A percentile compares a stretch with the other conserved stretches of the same genome.
phyloP scores from a whole-genome alignment of 306 rosid species.

The Pyrus pyrifolia region DNA sequence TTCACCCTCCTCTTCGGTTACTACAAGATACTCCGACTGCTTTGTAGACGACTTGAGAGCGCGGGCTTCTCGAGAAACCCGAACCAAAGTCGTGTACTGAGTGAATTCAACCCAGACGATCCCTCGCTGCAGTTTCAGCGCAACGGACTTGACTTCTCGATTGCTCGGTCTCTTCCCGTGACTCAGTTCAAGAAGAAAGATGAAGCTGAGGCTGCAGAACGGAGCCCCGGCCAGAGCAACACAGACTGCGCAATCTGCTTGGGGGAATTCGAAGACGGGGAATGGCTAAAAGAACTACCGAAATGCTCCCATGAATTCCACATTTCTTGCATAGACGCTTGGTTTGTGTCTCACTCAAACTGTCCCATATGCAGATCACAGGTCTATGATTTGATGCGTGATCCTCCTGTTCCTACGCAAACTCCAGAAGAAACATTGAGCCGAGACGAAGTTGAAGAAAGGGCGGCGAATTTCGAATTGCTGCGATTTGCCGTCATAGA shows the following conservation, averaged over 20 bases:
- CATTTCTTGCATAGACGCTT: slow-evolving; percentile 43
- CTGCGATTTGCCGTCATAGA: background rate
- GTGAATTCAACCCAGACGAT: slow-evolving; percentile 13
- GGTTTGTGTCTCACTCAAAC: slow-evolving; percentile 42
- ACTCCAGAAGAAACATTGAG: slow-evolving; percentile 7
- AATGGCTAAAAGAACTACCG: slow-evolving; percentile 38
- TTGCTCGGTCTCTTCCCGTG: slow-evolving; percentile 22
- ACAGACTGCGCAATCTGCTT: slow-evolving; percentile 48
- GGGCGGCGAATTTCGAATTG: slow-evolving; percentile 18
- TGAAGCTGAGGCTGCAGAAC: slow-evolving; percentile 14
- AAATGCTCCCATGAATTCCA: slow-evolving; percentile 42
- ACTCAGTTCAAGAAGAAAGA: slow-evolving; percentile 34
- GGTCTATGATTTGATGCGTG: background rate
- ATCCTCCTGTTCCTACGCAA: background rate
- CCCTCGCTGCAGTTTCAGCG: slow-evolving; percentile 28
- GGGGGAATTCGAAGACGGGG: slow-evolving; percentile 57
- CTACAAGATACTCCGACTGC: slow-evolving; percentile 1
- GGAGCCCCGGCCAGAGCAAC: background rate
- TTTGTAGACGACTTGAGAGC: background rate
- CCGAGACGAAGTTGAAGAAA: slow-evolving; percentile 17
- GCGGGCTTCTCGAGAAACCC: slow-evolving; percentile 8
- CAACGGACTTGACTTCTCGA: slow-evolving; percentile 27
- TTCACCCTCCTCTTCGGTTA: slow-evolving; percentile 13
- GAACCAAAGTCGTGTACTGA: slow-evolving; percentile 2
- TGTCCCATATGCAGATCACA: slow-evolving; percentile 56